Conservation (phyloP, 2,329 filamentous ascomycete genomes). For the Fusarium mundagurra region DNA sequence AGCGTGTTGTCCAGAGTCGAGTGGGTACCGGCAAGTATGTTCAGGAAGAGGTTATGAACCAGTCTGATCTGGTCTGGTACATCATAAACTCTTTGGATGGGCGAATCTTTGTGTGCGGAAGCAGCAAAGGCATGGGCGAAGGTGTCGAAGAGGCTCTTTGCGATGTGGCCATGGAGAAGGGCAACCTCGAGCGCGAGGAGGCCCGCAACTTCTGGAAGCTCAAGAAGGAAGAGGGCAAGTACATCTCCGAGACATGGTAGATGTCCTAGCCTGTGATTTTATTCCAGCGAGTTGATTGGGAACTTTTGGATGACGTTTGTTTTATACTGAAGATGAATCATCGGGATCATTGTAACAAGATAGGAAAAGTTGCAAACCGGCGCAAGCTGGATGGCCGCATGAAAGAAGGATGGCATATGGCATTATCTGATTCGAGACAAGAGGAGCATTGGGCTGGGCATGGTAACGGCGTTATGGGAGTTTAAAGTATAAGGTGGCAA, state of each 20-base stretch:
- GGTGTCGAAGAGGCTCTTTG: constrained; percentile 89
- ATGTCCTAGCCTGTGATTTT: not conserved
- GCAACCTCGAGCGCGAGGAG: constrained; percentile 83
- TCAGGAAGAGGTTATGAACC: constrained; percentile 90
- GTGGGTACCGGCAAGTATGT: constrained; percentile 88
- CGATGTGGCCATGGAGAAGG: constrained; percentile 92
- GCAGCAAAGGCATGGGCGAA: constrained; percentile 96
- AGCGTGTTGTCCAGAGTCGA: constrained; percentile 81
- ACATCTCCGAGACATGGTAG: constrained; percentile 85
- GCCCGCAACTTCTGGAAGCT: constrained; percentile 88
- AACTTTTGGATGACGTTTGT: not conserved
- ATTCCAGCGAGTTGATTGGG: not conserved
- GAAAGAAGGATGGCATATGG: constrained; percentile 26
- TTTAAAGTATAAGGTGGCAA: not conserved
- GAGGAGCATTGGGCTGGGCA: constrained; percentile 25
- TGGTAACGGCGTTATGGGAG: constrained; percentile 32
- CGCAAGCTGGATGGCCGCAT: constrained; percentile 35
- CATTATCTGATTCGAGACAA: constrained; percentile 21
- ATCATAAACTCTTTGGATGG: constrained; percentile 97
- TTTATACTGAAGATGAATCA: not conserved
- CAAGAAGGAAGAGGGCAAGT: constrained; percentile 93
- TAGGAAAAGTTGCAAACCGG: constrained; percentile 11
- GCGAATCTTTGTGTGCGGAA: constrained; percentile 95
- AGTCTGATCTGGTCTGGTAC: constrained; percentile 98
- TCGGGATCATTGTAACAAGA: constrained; percentile 3